Evolutionary conservation across 1,139 yeast genomes (phyloP).

Genomic region (Debaryomyces nepalensis): DNA sequence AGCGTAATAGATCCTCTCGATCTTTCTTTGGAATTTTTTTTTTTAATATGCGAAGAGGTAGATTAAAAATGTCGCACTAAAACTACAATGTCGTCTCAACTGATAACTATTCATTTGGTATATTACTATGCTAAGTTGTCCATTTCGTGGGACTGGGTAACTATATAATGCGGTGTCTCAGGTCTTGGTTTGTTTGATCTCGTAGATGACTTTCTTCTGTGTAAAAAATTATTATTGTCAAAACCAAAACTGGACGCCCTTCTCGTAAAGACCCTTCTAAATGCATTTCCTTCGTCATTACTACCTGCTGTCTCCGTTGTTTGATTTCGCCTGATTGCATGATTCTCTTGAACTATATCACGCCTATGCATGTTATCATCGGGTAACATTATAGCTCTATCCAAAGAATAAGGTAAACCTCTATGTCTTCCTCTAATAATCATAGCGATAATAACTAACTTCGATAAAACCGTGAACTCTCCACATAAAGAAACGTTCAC

Average conservation of each 20-base stretch:
- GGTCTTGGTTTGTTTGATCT: neutral
- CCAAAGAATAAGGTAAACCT: conserved; percentile 92
- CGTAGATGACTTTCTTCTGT: conserved; percentile 9
- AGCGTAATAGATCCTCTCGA: neutral
- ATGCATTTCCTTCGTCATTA: conserved; percentile 7
- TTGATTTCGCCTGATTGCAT: conserved; percentile 45
- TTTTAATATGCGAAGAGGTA: conserved; percentile 9
- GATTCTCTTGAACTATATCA: conserved; percentile 69
- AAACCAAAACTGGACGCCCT: conserved; percentile 12
- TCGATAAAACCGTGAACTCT: conserved; percentile 72
- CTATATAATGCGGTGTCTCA: neutral
- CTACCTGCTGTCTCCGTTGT: conserved; percentile 29
- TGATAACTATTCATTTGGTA: neutral
- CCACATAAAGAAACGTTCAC: conserved; percentile 72
- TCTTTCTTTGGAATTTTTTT: conserved; percentile 2
- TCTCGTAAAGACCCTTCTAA: conserved; percentile 14
- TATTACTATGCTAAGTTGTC: conserved; percentile 4
- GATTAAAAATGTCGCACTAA: conserved; percentile 7
- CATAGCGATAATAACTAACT: conserved; percentile 83
- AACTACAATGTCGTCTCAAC: neutral
- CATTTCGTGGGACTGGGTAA: conserved; percentile 8
- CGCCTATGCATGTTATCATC: conserved; percentile 67
- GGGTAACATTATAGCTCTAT: conserved; percentile 91
- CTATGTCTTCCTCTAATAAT: conserved; percentile 96
- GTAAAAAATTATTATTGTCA: conserved; percentile 8